These are phyloP conservation scores for Saturnispora hagleri DNA, from an alignment of 805 yeast genomes.

Conservation along the genomic window DNA sequence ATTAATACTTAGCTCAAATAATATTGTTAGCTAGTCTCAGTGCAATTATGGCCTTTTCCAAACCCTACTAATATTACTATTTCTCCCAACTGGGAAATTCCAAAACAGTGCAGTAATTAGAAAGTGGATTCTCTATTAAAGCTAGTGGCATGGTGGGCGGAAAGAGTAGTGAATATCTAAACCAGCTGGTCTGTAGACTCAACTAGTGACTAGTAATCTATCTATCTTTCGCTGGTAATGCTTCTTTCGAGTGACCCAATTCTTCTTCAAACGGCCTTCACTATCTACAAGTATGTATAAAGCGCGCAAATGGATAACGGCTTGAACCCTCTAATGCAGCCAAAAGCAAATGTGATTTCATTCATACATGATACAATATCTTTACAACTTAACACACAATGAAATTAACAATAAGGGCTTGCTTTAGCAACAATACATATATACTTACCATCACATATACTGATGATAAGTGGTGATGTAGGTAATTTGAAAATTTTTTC, in stretches of 20 bases:
- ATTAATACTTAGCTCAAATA: too few species aligned
- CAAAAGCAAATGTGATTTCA: background rate
- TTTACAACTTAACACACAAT: background rate
- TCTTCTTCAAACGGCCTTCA: conserved; percentile 64
- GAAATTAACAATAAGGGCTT: background rate
- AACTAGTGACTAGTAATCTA: background rate
- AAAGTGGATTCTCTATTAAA: too few species aligned
- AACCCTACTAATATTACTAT: too few species aligned
- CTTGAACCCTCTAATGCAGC: background rate
- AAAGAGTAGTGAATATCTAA: too few species aligned
- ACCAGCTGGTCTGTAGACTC: background rate
- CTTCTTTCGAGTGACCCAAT: conserved; percentile 22
- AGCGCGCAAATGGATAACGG: conserved; percentile 38
- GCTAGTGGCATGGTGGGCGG: too few species aligned
- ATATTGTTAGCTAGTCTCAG: too few species aligned
- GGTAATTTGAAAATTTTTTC: background rate
- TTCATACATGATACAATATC: too few species aligned
- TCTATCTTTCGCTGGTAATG: background rate
- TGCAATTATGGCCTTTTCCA: too few species aligned
- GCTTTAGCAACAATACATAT: background rate
- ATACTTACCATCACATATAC: background rate
- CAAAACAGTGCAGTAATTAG: too few species aligned
- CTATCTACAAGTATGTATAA: conserved; percentile 52
- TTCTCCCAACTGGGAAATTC: too few species aligned
- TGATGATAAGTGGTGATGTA: background rate